Evolutionary conservation across 73 alveolate genomes (phyloP), one percentile per base, ranked within the genome.

Genomic region (Urostyla sp.): DNA sequence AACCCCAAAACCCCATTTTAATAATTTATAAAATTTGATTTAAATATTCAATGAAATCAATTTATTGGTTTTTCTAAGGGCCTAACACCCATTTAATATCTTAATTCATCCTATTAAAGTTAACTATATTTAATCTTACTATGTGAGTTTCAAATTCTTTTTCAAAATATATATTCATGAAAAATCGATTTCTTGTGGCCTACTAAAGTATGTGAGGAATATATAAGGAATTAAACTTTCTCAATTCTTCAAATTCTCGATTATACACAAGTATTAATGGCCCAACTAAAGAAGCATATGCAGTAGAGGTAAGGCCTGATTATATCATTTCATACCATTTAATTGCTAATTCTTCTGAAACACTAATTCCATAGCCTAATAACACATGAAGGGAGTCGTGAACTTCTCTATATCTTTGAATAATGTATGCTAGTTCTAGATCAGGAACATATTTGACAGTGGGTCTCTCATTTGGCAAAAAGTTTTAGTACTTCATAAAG

Each of bases 371-470:
- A 45, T 60, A 52, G 4, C 54, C 63, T 23, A 86, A 61, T 15
- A 89, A 51, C 3, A 78, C 89, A 67, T 89, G 96, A 30, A 56
- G 10, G 20, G 84, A 61, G 67, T 89, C 96, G 50, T 89, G 96
- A 13, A 76, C 81, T 72, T 89, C 96, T 79, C 89, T 85, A 44
- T 89, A 89, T 59, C 96, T 85, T 76, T 89, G 81, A 31, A 85
- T 75, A 18, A 89, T 67, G 53, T 85, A 89, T 30, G 96, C 90
- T 1, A 78, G 60, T 61, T 89, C 93, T 32, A 63, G 56, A 74
- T 89, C 96, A 0, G 61, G 89, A 5, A 89, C 77, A 45, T 85
- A 83, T 37, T 79, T 85, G 7, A 63, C 72, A 13, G 69, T 37
- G 31, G 96, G 96, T 31, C 96, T 59, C 36, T 85, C 89, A 28